These are phyloP conservation scores for Rhytidhysteron rufulum DNA, from an alignment of 2,329 filamentous ascomycete species.

Conservation along the genomic window DNA sequence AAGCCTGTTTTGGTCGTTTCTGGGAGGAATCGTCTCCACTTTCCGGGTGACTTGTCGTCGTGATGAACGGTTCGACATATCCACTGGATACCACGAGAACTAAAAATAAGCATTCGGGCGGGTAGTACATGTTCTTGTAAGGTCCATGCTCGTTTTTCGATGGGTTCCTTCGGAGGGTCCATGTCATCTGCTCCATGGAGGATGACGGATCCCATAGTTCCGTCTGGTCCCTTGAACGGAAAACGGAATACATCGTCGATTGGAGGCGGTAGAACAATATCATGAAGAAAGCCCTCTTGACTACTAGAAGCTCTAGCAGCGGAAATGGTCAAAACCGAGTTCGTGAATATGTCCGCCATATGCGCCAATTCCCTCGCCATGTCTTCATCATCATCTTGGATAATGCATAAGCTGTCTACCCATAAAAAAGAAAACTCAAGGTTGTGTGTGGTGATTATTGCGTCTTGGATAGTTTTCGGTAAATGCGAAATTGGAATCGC, in stretches of 20 bases:
- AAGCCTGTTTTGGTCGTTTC: too few relatives aligned
- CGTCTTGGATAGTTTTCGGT: conserved; percentile 1
- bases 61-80: conserved; percentile 1
- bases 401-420: conserved; percentile 6
- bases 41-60: too few relatives aligned
- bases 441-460: conserved; percentile 1
- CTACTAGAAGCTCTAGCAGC: not conserved
- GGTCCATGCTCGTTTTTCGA: conserved; percentile 4
- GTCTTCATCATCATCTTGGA: conserved; percentile 2
- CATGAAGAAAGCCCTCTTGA: not conserved
- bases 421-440: conserved; percentile 3
- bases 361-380: not conserved
- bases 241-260: too few relatives aligned
- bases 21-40: too few relatives aligned
- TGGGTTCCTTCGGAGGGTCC: not conserved
- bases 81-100: conserved; percentile 1
- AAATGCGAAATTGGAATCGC: not conserved
- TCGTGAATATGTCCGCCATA: conserved; percentile 4
- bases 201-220: not conserved
- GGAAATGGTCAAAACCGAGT: not conserved
- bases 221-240: not conserved
- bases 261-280: conserved; percentile 1
- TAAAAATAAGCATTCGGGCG: conserved; percentile 3
- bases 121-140: conserved; percentile 8
- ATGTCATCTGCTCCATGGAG: not conserved